A percentile compares a stretch with the other conserved stretches of the same genome.
Evolutionary conservation across 371 early-diverging fungal species (phyloP).

Genomic region (Dichotomocladium elegans): DNA sequence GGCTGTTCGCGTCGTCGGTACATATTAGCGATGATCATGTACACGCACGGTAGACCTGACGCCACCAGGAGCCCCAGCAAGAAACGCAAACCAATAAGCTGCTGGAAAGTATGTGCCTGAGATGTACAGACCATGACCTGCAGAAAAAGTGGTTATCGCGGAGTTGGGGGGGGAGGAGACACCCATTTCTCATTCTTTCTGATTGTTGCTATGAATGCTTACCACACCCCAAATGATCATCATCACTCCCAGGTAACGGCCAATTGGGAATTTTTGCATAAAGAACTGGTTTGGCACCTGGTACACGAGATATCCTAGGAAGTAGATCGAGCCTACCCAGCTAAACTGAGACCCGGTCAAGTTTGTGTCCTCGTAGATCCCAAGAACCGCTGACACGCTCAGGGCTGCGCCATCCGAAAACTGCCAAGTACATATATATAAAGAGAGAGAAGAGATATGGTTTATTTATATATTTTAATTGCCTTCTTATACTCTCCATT

Average conservation of each 20-base stretch:
- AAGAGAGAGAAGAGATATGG: neutral
- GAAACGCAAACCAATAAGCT: slow-evolving; percentile 20
- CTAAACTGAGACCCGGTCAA: slow-evolving; percentile 21
- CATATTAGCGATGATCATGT: slow-evolving; percentile 19
- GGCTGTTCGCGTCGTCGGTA: slow-evolving; percentile 37
- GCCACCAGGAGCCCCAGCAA: slow-evolving; percentile 38
- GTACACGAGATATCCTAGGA: slow-evolving; percentile 5
- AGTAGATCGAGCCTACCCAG: slow-evolving; percentile 8
- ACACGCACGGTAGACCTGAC: slow-evolving; percentile 22
- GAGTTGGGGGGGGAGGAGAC: neutral
- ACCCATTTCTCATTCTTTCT: neutral
- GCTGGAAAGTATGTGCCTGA: slow-evolving; percentile 18
- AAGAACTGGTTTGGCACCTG: slow-evolving; percentile 8
- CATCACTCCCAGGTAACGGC: slow-evolving; percentile 15
- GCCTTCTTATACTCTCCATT: too few relatives aligned
- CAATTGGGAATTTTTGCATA: slow-evolving; percentile 20
- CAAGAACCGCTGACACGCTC: slow-evolving; percentile 20
- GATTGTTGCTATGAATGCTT: neutral
- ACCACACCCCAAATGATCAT: slow-evolving; percentile 25
- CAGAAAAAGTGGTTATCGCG: neutral
- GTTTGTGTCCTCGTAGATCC: slow-evolving; percentile 18
- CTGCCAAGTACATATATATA: neutral
- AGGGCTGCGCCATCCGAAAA: slow-evolving; percentile 28
- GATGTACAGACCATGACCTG: slow-evolving; percentile 17
- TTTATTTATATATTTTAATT: neutral